Percentiles rank a stretch among this genome's conserved stretches.
Conservation (phyloP, 2,329 filamentous ascomycete genomes). For the Exutisphaerella laricina region DNA sequence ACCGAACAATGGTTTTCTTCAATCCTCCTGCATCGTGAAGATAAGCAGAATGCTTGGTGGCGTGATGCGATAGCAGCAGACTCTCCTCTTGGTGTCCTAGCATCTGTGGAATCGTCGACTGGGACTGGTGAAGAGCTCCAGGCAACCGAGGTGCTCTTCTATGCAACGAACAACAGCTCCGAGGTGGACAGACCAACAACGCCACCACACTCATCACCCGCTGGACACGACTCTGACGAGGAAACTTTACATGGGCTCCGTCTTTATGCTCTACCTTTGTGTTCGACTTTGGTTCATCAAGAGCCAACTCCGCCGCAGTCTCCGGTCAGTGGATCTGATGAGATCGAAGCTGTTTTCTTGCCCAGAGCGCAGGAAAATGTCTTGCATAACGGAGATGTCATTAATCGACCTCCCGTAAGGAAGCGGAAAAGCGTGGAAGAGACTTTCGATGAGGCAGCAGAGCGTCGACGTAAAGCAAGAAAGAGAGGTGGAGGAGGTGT, state of each 20-base stretch:
- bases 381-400: constrained; percentile 11
- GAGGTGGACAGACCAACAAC: constrained; percentile 26
- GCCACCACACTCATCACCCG: constrained; percentile 32
- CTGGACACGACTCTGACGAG: background rate
- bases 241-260: constrained; percentile 13
- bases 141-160: constrained; percentile 44
- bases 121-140: background rate
- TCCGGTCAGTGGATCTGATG: constrained; percentile 12
- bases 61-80: constrained; percentile 15
- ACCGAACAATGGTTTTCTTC: constrained; percentile 22
- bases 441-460: constrained; percentile 45
- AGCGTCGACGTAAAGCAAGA: constrained; percentile 39
- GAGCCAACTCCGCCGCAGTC: constrained; percentile 26
- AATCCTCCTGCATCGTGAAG: constrained; percentile 11
- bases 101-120: constrained; percentile 8
- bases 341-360: constrained; percentile 23
- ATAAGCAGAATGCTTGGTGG: constrained; percentile 16
- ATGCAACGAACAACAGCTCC: constrained; percentile 33
- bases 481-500: constrained; percentile 41
- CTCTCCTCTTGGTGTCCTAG: constrained; percentile 18
- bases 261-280: constrained; percentile 41
- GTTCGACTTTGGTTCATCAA: constrained; percentile 36
- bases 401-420: constrained; percentile 26
- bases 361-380: constrained; percentile 4
- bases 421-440: constrained; percentile 41